Conservation (phyloP, 1,284 basidiomycete genomes). For the Rhodotorula sp. region DNA sequence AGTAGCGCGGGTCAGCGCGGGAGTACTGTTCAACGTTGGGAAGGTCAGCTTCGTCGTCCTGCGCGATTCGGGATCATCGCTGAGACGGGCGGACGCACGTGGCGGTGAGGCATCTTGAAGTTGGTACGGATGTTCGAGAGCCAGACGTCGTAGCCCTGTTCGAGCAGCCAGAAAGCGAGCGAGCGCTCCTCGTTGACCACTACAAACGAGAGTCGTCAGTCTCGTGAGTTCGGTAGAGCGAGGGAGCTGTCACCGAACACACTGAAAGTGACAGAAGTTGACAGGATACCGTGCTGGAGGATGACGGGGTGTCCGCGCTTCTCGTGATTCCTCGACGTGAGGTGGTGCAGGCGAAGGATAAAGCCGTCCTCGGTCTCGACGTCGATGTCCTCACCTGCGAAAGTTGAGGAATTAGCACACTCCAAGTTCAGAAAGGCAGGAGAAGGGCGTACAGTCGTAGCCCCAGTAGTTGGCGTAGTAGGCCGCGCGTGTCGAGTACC, state of each 20-base stretch:
- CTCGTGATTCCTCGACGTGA: conserved; percentile 31
- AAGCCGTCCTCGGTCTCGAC: conserved; percentile 61
- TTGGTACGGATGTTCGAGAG: conserved; percentile 54
- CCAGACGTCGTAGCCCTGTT: conserved; percentile 59
- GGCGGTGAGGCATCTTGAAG: conserved; percentile 28
- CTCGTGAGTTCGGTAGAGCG: no score
- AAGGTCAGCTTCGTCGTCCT: neutral
- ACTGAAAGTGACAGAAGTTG: conserved; percentile 58
- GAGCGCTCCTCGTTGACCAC: conserved; percentile 58
- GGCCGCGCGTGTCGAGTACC: conserved; percentile 23
- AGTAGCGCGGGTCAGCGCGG: conserved; percentile 32
- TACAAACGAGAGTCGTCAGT: neutral
- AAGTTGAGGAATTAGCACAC: no score
- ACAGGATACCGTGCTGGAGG: conserved; percentile 59
- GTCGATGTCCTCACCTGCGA: conserved; percentile 51
- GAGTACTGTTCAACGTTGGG: neutral
- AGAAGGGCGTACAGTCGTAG: conserved; percentile 43
- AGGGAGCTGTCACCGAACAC: no score
- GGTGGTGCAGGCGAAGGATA: conserved; percentile 46
- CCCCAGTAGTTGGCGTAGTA: conserved; percentile 47
- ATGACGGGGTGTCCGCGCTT: conserved; percentile 56
- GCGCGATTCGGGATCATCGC: no score
- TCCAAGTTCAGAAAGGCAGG: no score
- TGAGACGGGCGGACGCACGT: conserved; percentile 7
- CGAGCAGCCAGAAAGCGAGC: conserved; percentile 60